These are phyloP conservation scores for Delitschia confertaspora DNA, from an alignment of 495 filamentous ascomycete species.

Conservation along the genomic window DNA sequence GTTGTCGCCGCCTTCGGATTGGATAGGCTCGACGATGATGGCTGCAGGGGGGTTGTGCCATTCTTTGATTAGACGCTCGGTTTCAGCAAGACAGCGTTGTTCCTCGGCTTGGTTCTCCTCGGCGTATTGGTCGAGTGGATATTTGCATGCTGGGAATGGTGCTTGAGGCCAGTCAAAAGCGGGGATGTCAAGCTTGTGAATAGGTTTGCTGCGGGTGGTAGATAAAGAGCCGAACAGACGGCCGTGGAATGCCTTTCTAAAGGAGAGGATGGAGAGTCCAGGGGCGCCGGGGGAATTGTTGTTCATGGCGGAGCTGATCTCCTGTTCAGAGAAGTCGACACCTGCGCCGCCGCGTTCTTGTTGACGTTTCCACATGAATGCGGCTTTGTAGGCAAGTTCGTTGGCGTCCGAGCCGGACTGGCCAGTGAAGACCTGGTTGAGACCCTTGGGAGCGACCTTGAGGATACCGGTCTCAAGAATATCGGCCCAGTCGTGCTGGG, in stretches of 20 bases:
- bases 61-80: slow-evolving; percentile 75
- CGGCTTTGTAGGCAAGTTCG: slow-evolving; percentile 98
- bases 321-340: slow-evolving; percentile 77
- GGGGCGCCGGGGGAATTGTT: slow-evolving; percentile 81
- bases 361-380: slow-evolving; percentile 94
- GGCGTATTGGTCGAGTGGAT: slow-evolving; percentile 76
- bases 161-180: slow-evolving; percentile 98
- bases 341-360: slow-evolving; percentile 73
- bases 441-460: slow-evolving; percentile 78
- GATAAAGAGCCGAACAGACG: slow-evolving; percentile 87
- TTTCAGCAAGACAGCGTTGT: slow-evolving; percentile 75
- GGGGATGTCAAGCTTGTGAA: slow-evolving; percentile 98
- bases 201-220: slow-evolving; percentile 90
- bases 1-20: slow-evolving; percentile 98
- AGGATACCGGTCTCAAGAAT: slow-evolving; percentile 83
- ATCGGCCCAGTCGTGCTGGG: slow-evolving; percentile 76
- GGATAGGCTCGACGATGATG: slow-evolving; percentile 88
- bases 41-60: slow-evolving; percentile 83
- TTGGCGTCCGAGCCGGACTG: slow-evolving; percentile 96
- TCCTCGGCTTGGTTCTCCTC: slow-evolving; percentile 80
- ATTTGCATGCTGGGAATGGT: slow-evolving; percentile 80
- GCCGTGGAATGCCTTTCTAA: slow-evolving; percentile 91
- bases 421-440: slow-evolving; percentile 94
- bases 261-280: slow-evolving; percentile 80
- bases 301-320: slow-evolving; percentile 69